Percentiles rank a stretch among this genome's conserved stretches.
Evolutionary conservation across 345 rosid genomes (phyloP).

Genomic region (Heritiera fomes): DNA sequence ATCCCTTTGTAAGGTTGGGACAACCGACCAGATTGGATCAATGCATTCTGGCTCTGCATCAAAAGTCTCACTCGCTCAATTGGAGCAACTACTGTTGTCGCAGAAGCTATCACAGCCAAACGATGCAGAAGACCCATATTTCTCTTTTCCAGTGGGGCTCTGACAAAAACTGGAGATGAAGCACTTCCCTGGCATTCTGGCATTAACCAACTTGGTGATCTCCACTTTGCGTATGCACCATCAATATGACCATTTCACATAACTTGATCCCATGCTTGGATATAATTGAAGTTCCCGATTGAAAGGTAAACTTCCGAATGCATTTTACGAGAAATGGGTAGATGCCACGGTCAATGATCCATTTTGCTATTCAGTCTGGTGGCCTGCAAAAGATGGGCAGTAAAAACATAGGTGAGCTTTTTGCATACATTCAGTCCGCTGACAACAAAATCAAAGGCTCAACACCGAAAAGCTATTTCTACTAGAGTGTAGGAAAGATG

Average conservation of each 20-base stretch:
- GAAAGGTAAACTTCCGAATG: neutral
- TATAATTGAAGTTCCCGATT: neutral
- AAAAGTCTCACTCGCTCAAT: conserved; percentile 72
- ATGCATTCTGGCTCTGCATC: conserved; percentile 77
- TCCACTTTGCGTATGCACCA: neutral
- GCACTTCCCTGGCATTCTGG: neutral
- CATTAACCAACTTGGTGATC: neutral
- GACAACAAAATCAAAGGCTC: neutral
- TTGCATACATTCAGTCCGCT: neutral
- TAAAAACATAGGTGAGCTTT: neutral
- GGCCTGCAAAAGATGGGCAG: neutral
- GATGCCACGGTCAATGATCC: neutral
- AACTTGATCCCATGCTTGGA: neutral
- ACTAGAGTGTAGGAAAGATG: too few species aligned
- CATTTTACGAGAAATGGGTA: neutral
- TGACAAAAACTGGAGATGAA: conserved; percentile 38
- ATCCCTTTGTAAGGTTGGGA: conserved; percentile 75
- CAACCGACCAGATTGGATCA: conserved; percentile 65
- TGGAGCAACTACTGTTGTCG: conserved; percentile 65
- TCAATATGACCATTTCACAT: neutral
- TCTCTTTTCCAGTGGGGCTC: conserved; percentile 64
- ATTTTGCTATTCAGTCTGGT: neutral
- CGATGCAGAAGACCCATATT: neutral
- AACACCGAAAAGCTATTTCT: too few species aligned
- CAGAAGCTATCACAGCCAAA: conserved; percentile 54